A percentile compares a stretch with the other conserved stretches of the same genome.
phyloP scores from a whole-genome alignment of 345 rosid species.

The Brassica incana region DNA sequence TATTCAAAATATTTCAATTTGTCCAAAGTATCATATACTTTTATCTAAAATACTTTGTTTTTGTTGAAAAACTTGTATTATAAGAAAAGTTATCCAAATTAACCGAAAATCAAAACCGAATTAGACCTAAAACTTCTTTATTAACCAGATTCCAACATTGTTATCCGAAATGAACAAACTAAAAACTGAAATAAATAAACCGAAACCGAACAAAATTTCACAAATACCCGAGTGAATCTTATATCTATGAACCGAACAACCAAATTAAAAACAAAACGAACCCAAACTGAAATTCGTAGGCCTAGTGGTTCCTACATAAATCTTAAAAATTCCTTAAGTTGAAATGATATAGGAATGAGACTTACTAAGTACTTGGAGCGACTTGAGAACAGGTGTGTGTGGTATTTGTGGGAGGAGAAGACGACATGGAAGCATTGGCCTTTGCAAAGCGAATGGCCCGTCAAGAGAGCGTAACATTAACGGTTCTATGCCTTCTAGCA shows the following conservation, averaged over 20 bases:
- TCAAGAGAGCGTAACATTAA: constrained; percentile 30
- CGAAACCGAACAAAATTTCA: not conserved
- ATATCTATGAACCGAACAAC: not conserved
- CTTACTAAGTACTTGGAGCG: not conserved
- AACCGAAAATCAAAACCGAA: not conserved
- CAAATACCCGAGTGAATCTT: not conserved
- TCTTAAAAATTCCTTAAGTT: not conserved
- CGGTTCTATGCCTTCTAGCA: constrained; percentile 37
- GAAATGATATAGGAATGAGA: not conserved
- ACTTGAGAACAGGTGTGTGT: constrained; percentile 16
- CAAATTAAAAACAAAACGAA: not conserved
- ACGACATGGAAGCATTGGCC: constrained; percentile 57
- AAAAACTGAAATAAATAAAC: not conserved
- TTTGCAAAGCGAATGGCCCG: constrained; percentile 47
- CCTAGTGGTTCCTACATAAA: not conserved
- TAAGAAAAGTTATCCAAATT: not conserved
- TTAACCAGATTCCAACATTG: not conserved
- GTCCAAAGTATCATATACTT: not conserved
- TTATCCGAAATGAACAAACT: not conserved
- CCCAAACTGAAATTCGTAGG: not conserved
- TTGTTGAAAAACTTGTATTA: not conserved
- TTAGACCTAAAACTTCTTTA: not conserved
- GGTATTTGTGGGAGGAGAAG: constrained; percentile 56
- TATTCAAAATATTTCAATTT: not conserved
- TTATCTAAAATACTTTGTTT: not conserved